Percentiles rank a stretch among this genome's conserved stretches.
Evolutionary conservation across 2,329 filamentous ascomycete genomes (phyloP).

Genomic region (Daldinia eschscholtzii): DNA sequence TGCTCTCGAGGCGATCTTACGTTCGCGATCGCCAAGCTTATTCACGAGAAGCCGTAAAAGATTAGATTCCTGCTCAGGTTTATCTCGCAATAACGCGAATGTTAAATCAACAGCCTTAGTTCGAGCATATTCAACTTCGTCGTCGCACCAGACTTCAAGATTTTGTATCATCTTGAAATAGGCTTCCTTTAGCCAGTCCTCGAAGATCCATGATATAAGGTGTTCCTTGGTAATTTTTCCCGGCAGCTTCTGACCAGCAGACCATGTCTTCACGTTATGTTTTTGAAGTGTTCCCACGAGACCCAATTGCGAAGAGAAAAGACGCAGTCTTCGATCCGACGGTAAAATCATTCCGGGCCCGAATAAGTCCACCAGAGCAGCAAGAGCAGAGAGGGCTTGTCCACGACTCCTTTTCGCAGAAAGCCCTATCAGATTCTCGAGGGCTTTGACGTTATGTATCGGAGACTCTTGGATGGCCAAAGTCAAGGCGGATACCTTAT

Average conservation of each 20-base stretch:
- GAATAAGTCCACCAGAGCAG: slow-evolving; percentile 92
- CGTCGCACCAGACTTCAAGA: slow-evolving; percentile 91
- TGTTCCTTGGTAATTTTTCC: slow-evolving; percentile 80
- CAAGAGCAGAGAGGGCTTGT: slow-evolving; percentile 91
- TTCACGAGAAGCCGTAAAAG: slow-evolving; percentile 91
- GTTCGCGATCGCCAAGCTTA: slow-evolving; percentile 94
- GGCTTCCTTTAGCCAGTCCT: slow-evolving; percentile 93
- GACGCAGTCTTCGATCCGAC: slow-evolving; percentile 80
- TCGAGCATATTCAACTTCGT: slow-evolving; percentile 94
- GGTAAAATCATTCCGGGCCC: slow-evolving; percentile 90
- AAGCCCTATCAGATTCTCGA: slow-evolving; percentile 84
- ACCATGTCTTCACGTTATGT: slow-evolving; percentile 71
- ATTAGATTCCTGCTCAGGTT: slow-evolving; percentile 97
- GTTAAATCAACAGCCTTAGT: slow-evolving; percentile 90
- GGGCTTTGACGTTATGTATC: slow-evolving; percentile 88
- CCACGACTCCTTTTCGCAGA: slow-evolving; percentile 95
- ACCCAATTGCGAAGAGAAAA: slow-evolving; percentile 83
- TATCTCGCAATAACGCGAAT: slow-evolving; percentile 91
- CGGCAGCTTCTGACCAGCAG: slow-evolving; percentile 76
- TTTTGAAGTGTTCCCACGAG: slow-evolving; percentile 79
- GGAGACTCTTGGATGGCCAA: slow-evolving; percentile 96
- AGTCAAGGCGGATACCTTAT: slow-evolving; percentile 96
- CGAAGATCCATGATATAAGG: slow-evolving; percentile 88
- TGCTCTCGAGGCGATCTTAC: slow-evolving; percentile 93
- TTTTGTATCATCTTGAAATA: slow-evolving; percentile 96